Evolutionary conservation across 176 grass and related monocot genomes (phyloP).

Genomic region (Aegilops sharonensis): DNA sequence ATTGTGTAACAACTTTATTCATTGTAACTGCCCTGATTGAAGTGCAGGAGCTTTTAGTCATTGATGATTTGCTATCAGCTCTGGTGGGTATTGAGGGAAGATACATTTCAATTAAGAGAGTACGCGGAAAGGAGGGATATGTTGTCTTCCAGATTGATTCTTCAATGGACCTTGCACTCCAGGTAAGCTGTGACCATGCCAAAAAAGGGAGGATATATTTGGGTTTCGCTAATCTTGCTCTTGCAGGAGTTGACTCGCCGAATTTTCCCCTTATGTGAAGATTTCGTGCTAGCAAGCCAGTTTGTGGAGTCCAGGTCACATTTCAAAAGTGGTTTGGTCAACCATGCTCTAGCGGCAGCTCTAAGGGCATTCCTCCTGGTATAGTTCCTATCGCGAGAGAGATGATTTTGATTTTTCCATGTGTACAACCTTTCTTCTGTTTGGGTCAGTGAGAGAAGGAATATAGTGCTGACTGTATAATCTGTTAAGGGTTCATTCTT

Average conservation of each 20-base stretch:
- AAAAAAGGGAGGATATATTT: neutral
- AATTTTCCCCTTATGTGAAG: conserved; percentile 87
- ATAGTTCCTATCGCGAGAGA: conserved; percentile 19
- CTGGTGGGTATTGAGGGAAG: conserved; percentile 90
- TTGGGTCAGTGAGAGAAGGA: neutral
- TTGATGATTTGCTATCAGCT: conserved; percentile 91
- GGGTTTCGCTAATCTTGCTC: conserved; percentile 24
- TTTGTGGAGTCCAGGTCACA: conserved; percentile 88
- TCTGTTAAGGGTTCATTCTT: conserved; percentile 2
- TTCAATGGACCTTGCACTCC: conserved; percentile 86
- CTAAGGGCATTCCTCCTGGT: conserved; percentile 89
- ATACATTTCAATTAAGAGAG: conserved; percentile 89
- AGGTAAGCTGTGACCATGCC: conserved; percentile 42
- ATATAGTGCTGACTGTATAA: neutral
- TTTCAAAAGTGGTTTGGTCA: conserved; percentile 85
- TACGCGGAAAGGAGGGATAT: conserved; percentile 63
- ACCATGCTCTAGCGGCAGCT: conserved; percentile 90
- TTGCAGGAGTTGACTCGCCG: conserved; percentile 76
- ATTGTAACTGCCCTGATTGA: conserved; percentile 6
- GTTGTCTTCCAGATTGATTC: conserved; percentile 78
- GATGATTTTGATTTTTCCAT: neutral
- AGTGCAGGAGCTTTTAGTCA: conserved; percentile 89
- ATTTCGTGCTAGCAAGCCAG: conserved; percentile 83
- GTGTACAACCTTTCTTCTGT: conserved; percentile 18
- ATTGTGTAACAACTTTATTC: neutral